Evolutionary conservation across 352 stramenopile genomes (phyloP), one percentile per base, ranked within the genome.

Genomic region (Phytophthora idaei): DNA sequence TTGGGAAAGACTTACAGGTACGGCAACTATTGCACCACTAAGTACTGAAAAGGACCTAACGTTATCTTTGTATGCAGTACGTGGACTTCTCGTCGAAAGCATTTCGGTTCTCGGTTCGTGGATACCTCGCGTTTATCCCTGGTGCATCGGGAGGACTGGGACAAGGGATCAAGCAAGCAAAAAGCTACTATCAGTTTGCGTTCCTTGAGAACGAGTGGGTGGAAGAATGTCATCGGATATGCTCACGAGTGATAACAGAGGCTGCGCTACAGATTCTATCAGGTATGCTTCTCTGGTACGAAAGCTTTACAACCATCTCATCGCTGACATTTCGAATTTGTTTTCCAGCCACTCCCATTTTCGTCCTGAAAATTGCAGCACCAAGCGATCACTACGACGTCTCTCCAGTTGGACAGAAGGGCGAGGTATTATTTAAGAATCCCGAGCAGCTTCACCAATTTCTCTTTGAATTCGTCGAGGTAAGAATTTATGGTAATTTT

Each of bases 141-240:
- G 61, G 78, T 52, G 69, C 67, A 34, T 67, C 51, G 10, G 74
- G 83, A 52, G 49, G 64, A 21, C 56, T 74, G 11, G 61, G 48
- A 5, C 63, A 76, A 52, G 67, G 72, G 57, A 67, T 91, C 56
- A 75, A 86, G 47, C 82, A 94, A 50, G 86, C 84, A 12, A 79
- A 73, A 50, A 67, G 68, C 21, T 92, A 88, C 63, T 94, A 94
- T 57, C 86, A 94, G 55, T 90, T 82, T 57, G 61, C 75, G 0
- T 94, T 87, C 55, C 71, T 93, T 39, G 72, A 80, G 21, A 89
- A 90, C 54, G 58, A 78, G 31, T 92, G 81, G 83, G 67, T 87
- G 34, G 67, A 74, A 29, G 72, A 81, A n/a, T 90, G 83, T 31
- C 78, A 90, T 7, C 62, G 78, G 36, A 5, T 74, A 6, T 90